Evolutionary conservation across 257 asterid genomes (phyloP), one percentile per base, ranked within the genome.

Genomic region (Nemophila menziesii): DNA sequence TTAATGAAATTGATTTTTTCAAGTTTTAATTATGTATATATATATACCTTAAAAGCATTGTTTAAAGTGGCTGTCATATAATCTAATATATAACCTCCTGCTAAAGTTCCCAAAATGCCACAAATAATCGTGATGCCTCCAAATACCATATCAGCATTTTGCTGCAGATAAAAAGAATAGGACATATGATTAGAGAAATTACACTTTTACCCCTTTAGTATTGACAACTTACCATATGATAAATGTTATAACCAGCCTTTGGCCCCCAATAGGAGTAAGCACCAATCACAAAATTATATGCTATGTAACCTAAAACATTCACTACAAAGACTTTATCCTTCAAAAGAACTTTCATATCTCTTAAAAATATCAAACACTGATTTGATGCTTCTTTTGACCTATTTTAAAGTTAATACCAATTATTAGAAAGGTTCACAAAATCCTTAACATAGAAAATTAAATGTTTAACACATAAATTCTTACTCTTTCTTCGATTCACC

Each of bases 241-340:
- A 90, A 60, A 90, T 85, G 65, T 56, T 72, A 72, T 81, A 79
- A 51, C 96, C 99, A 14, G 96, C 96, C 79, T 85, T 90, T 18
- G 96, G 96, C 43, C 99, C 99, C 99, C 99, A 90, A 46, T 90
- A 90, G 37, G 99, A 90, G 64, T 90, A 90, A 54, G 99, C 80
- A 22, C 99, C 99, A 44, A 90, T 77, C 46, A 90, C 99, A 51
- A 90, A 90, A 68, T 85, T 90, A 60, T 90, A 90, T n/a, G 92
- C 85, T 23, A 82, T 73, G 69, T 85, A 81, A 34, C 96, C 98
- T 39, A 89, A 78, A 73, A 90, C 92, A 58, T 84, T 90, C 57
- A 90, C 94, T 57, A 80, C 74, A 53, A 66, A 90, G 51, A 85
- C 79, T 73, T 58, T 69, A 46, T 90, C 92, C 22, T 39, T 54